Base-by-base conservation (phyloP, 1,284 basidiomycete genomes). In the Ceratobasidium sp. region DNA sequence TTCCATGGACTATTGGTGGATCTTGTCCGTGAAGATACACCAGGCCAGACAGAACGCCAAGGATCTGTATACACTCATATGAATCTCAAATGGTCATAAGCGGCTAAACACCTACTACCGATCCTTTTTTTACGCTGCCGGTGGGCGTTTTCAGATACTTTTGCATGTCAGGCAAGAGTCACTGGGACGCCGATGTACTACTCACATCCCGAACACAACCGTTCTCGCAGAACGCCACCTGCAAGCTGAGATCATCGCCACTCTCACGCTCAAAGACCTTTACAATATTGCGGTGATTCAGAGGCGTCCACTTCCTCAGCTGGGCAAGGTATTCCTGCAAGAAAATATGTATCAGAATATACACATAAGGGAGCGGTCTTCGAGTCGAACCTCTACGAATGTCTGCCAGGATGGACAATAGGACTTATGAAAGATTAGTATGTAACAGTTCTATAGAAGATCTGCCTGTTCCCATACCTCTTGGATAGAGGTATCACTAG, bases 1-100 rank as follows among this genome's bases (percentile, higher is more conserved):
- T 26, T 1, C 50, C 64, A 50, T 67, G 64, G 8, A 67, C 38
- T 14, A 67, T 26, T 18, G 50, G 50, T 21, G 64, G 64, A 23
- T 41, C 38, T 11, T 44, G 49, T 14, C n/a, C 9, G 13, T 67
- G 64, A 26, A 67, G 41, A 41, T 67, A 67, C 16, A 26, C 13
- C 38, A 67, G 11, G 18, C 64, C 64, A 2, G 54, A 23, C 28
- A 55, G 30, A 16, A 55, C 54, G 18, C 32, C 54, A 11, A 35
- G 9, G 32, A 35, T 55, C 30, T 55, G 32, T 7, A 1, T 14
- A 11, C 35, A n/a, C 6, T 38, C 9, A 38, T 35, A 18, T 30
- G 5, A 16, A 3, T 3, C 1, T 18, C 4, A 13, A 13, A 6
- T 28, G 14, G 23, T 2, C 18, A 11, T 13, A 13, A 50, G 21